Percentiles rank a stretch among this genome's conserved stretches.
Conservation (phyloP, 2,329 filamentous ascomycete species). For the Tothia fuscella region DNA sequence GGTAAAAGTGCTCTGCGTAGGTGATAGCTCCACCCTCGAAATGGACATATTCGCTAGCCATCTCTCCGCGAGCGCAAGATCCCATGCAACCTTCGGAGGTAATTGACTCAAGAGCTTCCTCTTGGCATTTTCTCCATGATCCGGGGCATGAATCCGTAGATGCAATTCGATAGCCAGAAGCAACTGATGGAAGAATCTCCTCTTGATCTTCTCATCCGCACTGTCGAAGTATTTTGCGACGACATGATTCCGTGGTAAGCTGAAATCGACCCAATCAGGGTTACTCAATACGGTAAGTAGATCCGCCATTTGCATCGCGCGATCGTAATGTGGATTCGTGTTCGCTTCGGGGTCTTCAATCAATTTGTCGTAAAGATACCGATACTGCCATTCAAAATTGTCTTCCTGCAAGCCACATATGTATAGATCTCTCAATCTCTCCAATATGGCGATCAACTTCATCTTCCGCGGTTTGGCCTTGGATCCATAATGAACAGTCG, state of each 20-base stretch:
- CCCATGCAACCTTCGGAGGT: constrained; percentile 60
- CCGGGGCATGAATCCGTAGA: constrained; percentile 51
- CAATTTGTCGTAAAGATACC: constrained; percentile 54
- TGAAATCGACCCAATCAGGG: constrained; percentile 65
- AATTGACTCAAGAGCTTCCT: constrained; percentile 52
- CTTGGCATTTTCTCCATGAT: constrained; percentile 51
- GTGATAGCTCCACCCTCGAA: constrained; percentile 42
- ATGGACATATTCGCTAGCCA: constrained; percentile 62
- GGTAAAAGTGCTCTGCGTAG: constrained; percentile 35
- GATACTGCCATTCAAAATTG: constrained; percentile 32
- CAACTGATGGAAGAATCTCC: constrained; percentile 65
- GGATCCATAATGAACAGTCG: constrained; percentile 45
- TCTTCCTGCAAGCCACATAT: constrained; percentile 27
- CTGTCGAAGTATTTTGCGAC: constrained; percentile 59
- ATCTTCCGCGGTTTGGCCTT: constrained; percentile 49
- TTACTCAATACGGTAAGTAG: constrained; percentile 57
- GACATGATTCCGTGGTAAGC: constrained; percentile 56
- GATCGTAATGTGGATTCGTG: constrained; percentile 44
- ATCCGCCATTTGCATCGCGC: constrained; percentile 62
- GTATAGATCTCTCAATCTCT: constrained; percentile 30
- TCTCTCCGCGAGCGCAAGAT: constrained; percentile 58
- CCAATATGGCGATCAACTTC: constrained; percentile 38
- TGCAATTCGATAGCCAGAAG: constrained; percentile 62
- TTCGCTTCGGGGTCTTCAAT: constrained; percentile 55
- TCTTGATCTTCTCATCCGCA: constrained; percentile 45